Percentiles rank a stretch among this genome's conserved stretches.
Conservation (phyloP, 2,329 filamentous ascomycete species). For the Phoma sp. region DNA sequence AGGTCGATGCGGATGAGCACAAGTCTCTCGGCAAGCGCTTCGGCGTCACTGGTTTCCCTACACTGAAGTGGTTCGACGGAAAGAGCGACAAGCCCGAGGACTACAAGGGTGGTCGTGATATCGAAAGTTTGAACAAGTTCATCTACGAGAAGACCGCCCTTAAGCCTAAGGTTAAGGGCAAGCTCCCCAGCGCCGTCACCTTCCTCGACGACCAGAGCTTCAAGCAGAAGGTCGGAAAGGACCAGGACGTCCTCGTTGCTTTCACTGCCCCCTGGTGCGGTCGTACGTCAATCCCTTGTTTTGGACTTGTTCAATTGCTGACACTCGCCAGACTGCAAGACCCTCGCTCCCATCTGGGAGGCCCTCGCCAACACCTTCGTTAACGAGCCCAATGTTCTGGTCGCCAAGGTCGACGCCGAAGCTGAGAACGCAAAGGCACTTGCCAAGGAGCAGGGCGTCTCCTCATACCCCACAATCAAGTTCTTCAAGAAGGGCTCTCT, state of each 20-base stretch:
- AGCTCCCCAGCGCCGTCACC: conserved; percentile 74
- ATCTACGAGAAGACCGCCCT: conserved; percentile 86
- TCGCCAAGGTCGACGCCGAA: conserved; percentile 97
- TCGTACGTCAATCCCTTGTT: conserved; percentile 67
- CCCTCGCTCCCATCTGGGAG: conserved; percentile 88
- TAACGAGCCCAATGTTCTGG: conserved; percentile 76
- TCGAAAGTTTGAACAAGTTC: conserved; percentile 83
- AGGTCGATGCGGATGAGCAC: conserved; percentile 94
- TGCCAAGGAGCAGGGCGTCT: conserved; percentile 76
- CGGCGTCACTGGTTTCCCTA: conserved; percentile 92
- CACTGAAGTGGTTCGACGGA: conserved; percentile 96
- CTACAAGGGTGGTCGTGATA: conserved; percentile 84
- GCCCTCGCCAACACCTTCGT: conserved; percentile 80
- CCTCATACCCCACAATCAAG: conserved; percentile 95
- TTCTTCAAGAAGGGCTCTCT: conserved; percentile 89
- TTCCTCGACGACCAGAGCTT: conserved; percentile 83
- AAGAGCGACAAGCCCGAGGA: conserved; percentile 85
- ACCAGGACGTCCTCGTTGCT: conserved; percentile 90
- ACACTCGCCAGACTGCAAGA: conserved; percentile 83
- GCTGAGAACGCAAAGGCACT: conserved; percentile 81
- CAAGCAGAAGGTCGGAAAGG: conserved; percentile 75
- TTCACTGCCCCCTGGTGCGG: conserved; percentile 99
- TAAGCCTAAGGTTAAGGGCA: conserved; percentile 76
- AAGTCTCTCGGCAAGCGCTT: conserved; percentile 83
- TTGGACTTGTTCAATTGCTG: conserved; percentile 2